These are phyloP conservation scores for Discostella pseudostelligera DNA, from an alignment of 108 stramenopile genomes.

Conservation along the genomic window DNA sequence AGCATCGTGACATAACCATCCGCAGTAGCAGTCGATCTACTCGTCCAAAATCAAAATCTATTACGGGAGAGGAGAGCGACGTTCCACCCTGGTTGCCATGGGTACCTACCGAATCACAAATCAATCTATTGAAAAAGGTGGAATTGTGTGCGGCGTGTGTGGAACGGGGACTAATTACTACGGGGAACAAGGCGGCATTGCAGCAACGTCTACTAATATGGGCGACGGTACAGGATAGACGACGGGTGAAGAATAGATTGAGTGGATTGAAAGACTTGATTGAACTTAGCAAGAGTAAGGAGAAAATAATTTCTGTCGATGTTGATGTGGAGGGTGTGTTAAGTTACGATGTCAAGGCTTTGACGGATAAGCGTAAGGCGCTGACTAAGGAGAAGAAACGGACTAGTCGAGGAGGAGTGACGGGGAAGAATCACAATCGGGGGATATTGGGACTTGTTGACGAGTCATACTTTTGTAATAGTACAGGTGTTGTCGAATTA, in stretches of 20 bases:
- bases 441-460: slow-evolving; percentile 44
- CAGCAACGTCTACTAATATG: slow-evolving; percentile 62
- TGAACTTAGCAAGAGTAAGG: slow-evolving; percentile 22
- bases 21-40: background rate
- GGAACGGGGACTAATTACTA: slow-evolving; percentile 51
- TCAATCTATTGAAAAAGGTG: slow-evolving; percentile 47
- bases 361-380: slow-evolving; percentile 26
- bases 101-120: slow-evolving; percentile 57
- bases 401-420: slow-evolving; percentile 4
- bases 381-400: slow-evolving; percentile 26
- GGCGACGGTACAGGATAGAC: slow-evolving; percentile 51
- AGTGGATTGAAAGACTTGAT: slow-evolving; percentile 29
- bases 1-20: background rate
- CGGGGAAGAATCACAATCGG: background rate
- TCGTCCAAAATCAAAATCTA: slow-evolving; percentile 17
- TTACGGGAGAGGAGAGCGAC: slow-evolving; percentile 8
- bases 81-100: slow-evolving; percentile 59
- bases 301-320: background rate
- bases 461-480: slow-evolving; percentile 32
- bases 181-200: slow-evolving; percentile 58
- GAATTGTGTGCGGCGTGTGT: slow-evolving; percentile 53
- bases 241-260: slow-evolving; percentile 38
- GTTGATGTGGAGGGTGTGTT: background rate
- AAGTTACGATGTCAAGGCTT: slow-evolving; percentile 23
- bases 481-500: slow-evolving; percentile 7